Evolutionary conservation across 345 rosid species (phyloP).

Genomic region (Euclidium syriacum): DNA sequence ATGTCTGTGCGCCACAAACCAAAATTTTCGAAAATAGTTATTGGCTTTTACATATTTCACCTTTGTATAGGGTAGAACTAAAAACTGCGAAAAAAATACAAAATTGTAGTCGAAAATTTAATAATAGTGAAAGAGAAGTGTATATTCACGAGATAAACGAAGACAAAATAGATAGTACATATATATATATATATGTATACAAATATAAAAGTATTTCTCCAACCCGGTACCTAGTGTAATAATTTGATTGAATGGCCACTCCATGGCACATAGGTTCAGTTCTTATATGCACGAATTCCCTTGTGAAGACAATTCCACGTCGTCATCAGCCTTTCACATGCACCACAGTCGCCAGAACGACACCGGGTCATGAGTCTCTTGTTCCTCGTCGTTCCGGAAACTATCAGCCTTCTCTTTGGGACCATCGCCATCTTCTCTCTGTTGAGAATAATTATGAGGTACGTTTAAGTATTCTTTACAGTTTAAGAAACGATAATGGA

Average conservation of each 20-base stretch:
- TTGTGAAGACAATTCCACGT: not conserved
- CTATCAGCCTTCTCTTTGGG: constrained; percentile 21
- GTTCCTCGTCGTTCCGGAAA: constrained; percentile 23
- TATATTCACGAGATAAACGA: not conserved
- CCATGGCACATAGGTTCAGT: not conserved
- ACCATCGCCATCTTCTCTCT: constrained; percentile 15
- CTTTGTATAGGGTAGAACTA: too few species aligned
- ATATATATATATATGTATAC: not conserved
- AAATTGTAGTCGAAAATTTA: not conserved
- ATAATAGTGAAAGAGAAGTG: too few species aligned
- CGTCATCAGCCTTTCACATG: not conserved
- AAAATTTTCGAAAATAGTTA: too few species aligned
- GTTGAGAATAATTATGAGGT: constrained; percentile 1
- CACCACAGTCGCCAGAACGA: not conserved
- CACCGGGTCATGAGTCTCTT: not conserved
- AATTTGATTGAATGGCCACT: constrained; percentile 6
- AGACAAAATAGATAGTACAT: not conserved
- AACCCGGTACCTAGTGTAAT: not conserved
- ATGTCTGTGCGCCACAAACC: too few species aligned
- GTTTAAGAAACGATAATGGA: too few species aligned
- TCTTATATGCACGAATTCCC: not conserved
- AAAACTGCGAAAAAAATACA: too few species aligned
- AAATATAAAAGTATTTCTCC: not conserved
- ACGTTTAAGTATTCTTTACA: not conserved
- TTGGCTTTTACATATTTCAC: too few species aligned